Base-by-base conservation (phyloP, 495 filamentous ascomycete species). In the Bacidia rubella region DNA sequence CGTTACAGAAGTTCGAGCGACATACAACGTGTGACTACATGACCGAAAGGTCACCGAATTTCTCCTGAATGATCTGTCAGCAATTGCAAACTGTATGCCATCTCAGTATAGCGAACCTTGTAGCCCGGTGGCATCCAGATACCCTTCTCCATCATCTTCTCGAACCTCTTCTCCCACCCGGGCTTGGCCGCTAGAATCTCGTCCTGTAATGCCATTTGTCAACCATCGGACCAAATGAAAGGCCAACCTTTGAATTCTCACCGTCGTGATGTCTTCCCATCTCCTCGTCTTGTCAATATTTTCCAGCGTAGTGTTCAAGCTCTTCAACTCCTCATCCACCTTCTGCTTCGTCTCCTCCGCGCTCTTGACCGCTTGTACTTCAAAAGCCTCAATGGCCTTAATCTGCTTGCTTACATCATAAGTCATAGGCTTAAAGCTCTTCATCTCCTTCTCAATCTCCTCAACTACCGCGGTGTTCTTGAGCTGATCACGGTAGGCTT, bases 51-150 rank as follows among this genome's bases (percentile, higher is more conserved):
- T 97, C 87, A 75, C 90, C 90, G 76, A 97, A 97, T 80, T 87
- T 94, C 81, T 97, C 90, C 90, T 95, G 60, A 61, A 32, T 38
- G 19, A 38, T 5, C 29, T 11, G 22, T 58, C 42, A 57, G 47
- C 38, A 21, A 25, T 43, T 9, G 25, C 23, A 5, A 19, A 38
- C 47, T 12, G 26, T 3, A 7, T n/a, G 19, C 0, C n/a, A 35
- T 7, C n/a, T 20, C 22, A 38, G 21, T 17, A 52, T n/a, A 27
- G 49, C 41, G 56, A 72, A 87, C 90, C 87, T 95, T 95, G 83
- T 99, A 99, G 65, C 93, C 93, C 46, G 93, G 87, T 60, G 92
- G 87, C 72, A 79, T 75, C 93, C 93, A 99, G 76, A 89, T 86
- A 70, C 90, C 90, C 80, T 90, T 97, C 67, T 85, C 85, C 47